Base-by-base conservation (phyloP, 805 yeast genomes). In the Starmera caribaea region DNA sequence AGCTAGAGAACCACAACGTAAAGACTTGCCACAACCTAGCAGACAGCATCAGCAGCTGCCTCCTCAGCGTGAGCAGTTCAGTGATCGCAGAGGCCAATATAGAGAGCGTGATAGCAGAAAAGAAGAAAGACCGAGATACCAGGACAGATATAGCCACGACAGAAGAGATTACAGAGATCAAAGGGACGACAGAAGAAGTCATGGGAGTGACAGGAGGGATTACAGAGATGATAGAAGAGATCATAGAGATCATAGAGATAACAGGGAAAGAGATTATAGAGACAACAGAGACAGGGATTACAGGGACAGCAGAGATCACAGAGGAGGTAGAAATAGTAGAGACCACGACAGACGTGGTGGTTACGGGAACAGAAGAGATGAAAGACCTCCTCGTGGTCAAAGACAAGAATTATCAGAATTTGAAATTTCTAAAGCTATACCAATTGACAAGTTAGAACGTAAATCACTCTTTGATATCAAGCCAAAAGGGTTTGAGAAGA, bases 401-500 rank as follows among this genome's bases (percentile, higher is more conserved):
- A 41, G 43, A 34, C 24, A 48, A 63, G 14, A 53, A 49, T 17
- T 21, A 21, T 21, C 26, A 3, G 26, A 61, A 63, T 12, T 53
- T 76, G 12, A 55, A 21, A 21, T 21, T 21, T 21, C 56, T 5
- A 54, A 58, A 16, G 72, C 69, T 0, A 54, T 64, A 0, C 66
- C 80, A 0, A 58, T 85, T 27, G 71, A 74, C 34, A 63, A 72
- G 35, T 56, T 83, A n/a, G 61, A 63, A 36, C 63, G 79, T 11
- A 50, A 60, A 11, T 67, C 85, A 0, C 61, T 66, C 37, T 86
- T 95, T 95, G 92, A 85, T 38, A 62, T 73, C 17, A 68, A 70
- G 29, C 88, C 95, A 1, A 66, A 67, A 44, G 90, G 86, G 0
- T 81, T 81, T 54, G 92, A 84, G 51, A 71, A 73, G 7, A 77